These are phyloP conservation scores for Stylosanthes scabra DNA, from an alignment of 331 rosid species.

Conservation along the genomic window DNA sequence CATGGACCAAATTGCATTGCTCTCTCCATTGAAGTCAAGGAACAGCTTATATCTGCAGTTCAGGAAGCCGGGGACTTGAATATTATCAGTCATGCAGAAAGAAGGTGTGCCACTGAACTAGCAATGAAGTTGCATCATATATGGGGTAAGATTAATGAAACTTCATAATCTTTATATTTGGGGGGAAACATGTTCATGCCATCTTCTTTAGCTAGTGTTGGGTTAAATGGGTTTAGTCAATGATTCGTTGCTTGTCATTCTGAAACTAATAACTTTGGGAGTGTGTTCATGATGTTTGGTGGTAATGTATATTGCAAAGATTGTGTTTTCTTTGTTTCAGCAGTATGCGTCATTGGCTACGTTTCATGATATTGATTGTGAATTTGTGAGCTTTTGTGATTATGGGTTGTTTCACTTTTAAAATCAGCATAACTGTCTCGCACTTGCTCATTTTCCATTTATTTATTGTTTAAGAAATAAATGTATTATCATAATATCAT, in stretches of 20 bases:
- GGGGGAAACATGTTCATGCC: constrained; percentile 4
- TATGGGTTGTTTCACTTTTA: no score
- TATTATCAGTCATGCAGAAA: constrained; percentile 64
- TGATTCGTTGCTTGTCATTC: constrained; percentile 22
- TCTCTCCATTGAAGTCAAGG: constrained; percentile 63
- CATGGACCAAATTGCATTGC: constrained; percentile 70
- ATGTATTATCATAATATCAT: no score
- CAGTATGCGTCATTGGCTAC: not conserved
- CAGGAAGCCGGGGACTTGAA: constrained; percentile 69
- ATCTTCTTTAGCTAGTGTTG: constrained; percentile 14
- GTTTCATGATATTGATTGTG: constrained; percentile 4
- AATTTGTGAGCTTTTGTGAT: not conserved
- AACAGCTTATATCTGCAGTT: constrained; percentile 60
- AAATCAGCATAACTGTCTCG: no score
- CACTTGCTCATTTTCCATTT: no score
- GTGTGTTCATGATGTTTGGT: not conserved
- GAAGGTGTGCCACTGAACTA: constrained; percentile 60
- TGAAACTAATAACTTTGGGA: not conserved
- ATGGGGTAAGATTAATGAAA: constrained; percentile 59
- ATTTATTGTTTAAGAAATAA: no score
- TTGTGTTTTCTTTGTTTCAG: not conserved
- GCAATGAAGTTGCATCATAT: constrained; percentile 65
- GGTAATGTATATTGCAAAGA: not conserved
- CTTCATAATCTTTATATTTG: constrained; percentile 19
- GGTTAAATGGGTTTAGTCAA: constrained; percentile 3